phyloP scores from a whole-genome alignment of 305 asterid species.

The Nicotiana rustica region DNA sequence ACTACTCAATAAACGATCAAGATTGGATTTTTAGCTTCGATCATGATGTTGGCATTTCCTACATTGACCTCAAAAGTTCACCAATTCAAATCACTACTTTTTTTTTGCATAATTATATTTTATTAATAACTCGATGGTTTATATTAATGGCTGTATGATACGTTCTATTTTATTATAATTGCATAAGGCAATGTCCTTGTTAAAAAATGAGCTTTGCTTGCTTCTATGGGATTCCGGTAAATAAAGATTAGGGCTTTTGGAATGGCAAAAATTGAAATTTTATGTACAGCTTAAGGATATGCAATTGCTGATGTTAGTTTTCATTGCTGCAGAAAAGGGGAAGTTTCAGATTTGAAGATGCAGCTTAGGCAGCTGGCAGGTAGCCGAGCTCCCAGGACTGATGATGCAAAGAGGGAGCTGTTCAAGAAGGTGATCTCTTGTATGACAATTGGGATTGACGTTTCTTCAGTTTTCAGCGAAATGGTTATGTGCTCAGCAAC shows the following conservation, averaged over 20 bases:
- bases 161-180: constrained; percentile 1
- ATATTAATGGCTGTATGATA: neutral
- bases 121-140: neutral
- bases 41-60: neutral
- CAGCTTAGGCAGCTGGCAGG: constrained; percentile 99
- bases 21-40: neutral
- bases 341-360: constrained; percentile 90
- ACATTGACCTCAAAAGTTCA: neutral
- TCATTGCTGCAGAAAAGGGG: constrained; percentile 79
- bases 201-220: constrained; percentile 28
- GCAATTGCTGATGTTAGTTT: constrained; percentile 41
- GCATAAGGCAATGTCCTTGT: constrained; percentile 16
- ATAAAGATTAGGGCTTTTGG: neutral
- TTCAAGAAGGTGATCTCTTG: constrained; percentile 97
- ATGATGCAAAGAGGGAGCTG: constrained; percentile 89
- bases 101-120: neutral
- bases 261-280: constrained; percentile 32
- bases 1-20: neutral
- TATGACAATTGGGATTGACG: constrained; percentile 98
- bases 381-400: constrained; percentile 93
- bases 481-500: constrained; percentile 99
- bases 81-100: neutral
- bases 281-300: constrained; percentile 27
- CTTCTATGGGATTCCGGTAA: constrained; percentile 8
- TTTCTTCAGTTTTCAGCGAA: constrained; percentile 95